Evolutionary conservation across 2,329 filamentous ascomycete species (phyloP), one percentile per base, ranked within the genome.

Genomic region (Fusarium sp.): DNA sequence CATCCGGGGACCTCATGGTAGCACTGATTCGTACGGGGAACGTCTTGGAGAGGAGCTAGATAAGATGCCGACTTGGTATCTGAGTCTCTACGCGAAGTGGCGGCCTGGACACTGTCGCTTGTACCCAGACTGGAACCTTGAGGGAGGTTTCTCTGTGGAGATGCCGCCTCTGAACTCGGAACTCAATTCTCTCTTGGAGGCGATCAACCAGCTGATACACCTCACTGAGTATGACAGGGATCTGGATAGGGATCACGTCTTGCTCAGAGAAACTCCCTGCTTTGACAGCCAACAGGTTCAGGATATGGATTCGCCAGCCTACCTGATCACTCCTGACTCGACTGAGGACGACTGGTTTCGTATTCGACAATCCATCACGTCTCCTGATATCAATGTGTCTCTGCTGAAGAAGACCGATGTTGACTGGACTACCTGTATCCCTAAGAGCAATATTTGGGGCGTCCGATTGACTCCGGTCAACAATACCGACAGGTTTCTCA

Each of bases 371-470:
- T 65, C 54, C 8, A 73, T 77, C 20, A 62, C 63, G 3, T 61
- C 68, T 3, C 56, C 60, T 8, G 24, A 42, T 2, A 56, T 70
- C 3, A 46, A 26, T 2, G 54, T 73, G 5, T 38, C 44, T 1
- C 29, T 77, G 26, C 29, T 60, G 8, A 42, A 52, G 8, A 38
- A 54, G 11, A 18, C 13, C 3, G 42, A 56, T 3, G 57, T 47
- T 8, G 62, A 73, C 28, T 77, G 75, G 75, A 21, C 47, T 7
- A 13, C 18, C 13, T 52, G 33, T 3, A 64, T 75, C 29, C 21
- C 66, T 4, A 57, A 55, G 18, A 57, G 44, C 29, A 74, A 71
- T 26, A 24, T 62, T 20, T 77, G 75, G 75, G 75, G 75, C 5
- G 20, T 62, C 4, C 50, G 68, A 4, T 44, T 8, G 13, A 59